Evolutionary conservation across 371 early-diverging fungal species (phyloP), one percentile per base, ranked within the genome.

Genomic region (Mucor velutinosus): DNA sequence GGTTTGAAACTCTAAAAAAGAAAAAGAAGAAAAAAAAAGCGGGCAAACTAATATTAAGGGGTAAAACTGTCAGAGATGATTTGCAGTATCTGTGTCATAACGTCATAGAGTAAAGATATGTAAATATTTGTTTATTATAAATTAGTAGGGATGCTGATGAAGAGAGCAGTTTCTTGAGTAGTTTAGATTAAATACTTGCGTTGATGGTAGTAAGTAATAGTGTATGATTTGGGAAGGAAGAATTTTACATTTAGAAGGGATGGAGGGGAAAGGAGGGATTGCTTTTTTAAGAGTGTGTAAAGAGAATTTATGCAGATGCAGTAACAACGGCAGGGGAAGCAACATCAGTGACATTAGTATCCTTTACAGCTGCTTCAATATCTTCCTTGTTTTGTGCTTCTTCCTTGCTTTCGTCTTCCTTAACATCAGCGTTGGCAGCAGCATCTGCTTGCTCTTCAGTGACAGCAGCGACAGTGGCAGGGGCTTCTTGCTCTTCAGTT

Each of bases 291-390:
- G 37, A 12, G 37, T 35, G 21, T 10, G 47, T 10, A 47, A 21
- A 47, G 47, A 53, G 41, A 15, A 25, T 58, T 62, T 70, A 70
- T 73, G 78, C 68, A 65, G 73, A 49, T 76, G 78, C 74, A 75
- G 72, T 35, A 61, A 79, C 69, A 47, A 53, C 67, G 57, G 68
- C 64, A 61, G 70, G 53, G 19, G 69, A 25, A 45, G 59, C 35
- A 25, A 21, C 60, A 12, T 76, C 64, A 47, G 73, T 67, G 4
- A 69, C 67, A 17, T 63, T 65, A 59, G 72, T 71, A 14, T 59
- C 65, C 15, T 58, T 35, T 17, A 37, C 45, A 51, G 65, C 55
- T 47, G 67, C 60, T 51, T 76, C 76, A n/a, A 35, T 27, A 3
- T 56, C 45, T 60, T 62, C 60, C 19, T 59, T 57, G 4, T 25